Evolutionary conservation across 1,284 basidiomycete species (phyloP).

Genomic region (Trametes polyzona): DNA sequence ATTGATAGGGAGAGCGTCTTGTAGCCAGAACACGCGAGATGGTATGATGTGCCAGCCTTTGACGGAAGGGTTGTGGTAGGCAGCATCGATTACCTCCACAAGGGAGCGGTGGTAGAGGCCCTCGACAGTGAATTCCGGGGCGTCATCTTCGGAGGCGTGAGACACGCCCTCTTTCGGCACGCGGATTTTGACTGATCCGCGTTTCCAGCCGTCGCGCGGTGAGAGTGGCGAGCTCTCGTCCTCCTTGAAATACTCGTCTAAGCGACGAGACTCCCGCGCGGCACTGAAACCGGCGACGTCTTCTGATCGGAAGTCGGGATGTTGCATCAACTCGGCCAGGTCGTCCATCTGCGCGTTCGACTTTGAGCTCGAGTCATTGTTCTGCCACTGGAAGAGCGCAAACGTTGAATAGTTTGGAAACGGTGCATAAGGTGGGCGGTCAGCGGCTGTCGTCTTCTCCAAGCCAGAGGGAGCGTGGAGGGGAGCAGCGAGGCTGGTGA

Average conservation of each 20-base stretch:
- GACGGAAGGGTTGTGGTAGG: not conserved
- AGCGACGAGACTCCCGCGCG: constrained; percentile 1
- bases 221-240: not conserved
- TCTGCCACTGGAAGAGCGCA: constrained; percentile 14
- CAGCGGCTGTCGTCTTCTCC: not conserved
- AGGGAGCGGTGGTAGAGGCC: constrained; percentile 20
- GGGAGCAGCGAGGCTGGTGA: not conserved
- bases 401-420: constrained; percentile 9
- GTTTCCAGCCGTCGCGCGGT: constrained; percentile 20
- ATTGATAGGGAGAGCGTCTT: too few species aligned
- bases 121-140: constrained; percentile 10
- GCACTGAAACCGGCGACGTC: constrained; percentile 26
- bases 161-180: constrained; percentile 17
- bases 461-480: too few species aligned
- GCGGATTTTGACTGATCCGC: constrained; percentile 15
- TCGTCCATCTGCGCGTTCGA: constrained; percentile 23
- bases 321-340: constrained; percentile 27
- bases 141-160: not conserved
- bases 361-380: constrained; percentile 10
- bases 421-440: not conserved
- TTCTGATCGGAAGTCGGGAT: constrained; percentile 19
- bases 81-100: constrained; percentile 15
- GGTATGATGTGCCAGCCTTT: constrained; percentile 11
- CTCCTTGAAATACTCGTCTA: constrained; percentile 18
- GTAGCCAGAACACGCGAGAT: constrained; percentile 16